Base-by-base conservation (phyloP, 179 eudicot species). In the Heliamphora pulchella region DNA sequence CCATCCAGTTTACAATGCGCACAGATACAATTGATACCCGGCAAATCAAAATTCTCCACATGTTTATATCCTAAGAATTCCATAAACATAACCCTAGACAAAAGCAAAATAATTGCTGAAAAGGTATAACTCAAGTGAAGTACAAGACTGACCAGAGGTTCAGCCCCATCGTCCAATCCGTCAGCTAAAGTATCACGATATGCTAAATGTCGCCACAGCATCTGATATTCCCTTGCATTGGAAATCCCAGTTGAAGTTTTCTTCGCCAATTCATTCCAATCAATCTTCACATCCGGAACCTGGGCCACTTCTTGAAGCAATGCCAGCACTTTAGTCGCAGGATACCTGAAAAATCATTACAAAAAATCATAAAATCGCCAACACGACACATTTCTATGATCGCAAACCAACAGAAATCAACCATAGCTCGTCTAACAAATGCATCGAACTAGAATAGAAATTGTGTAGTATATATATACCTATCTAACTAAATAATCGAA, bases 191-290 rank as follows among this genome's bases (percentile, higher is more conserved):
- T 54, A 57, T 90, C 85, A 0, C 91, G 86, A 82, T 95, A 95
- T 0, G 98, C 98, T 67, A 95, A 79, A 87, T 92, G 97, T 39
- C 97, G 98, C 98, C 98, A 95, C 57, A 95, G 77, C 91, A 88
- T 87, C 80, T 93, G 98, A 79, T 89, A 91, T 80, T 95, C 98
- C 79, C 91, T 85, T 1, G 97, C 87, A 87, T 77, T 85, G 47
- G 89, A 74, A 48, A 95, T 91, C 61, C 97, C 97, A 8, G 94
- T 89, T 7, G 83, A 75, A 0, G 97, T 88, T 78, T 89, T 93
- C 87, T 84, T 86, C 79, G 87, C 89, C 84, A 93, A 77, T 2
- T 65, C 86, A 47, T 88, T 77, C 98, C 98, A 95, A 86, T 95
- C 90, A 77, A 95, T 86, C 72, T 91, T 92, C 39, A 47, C 86